A percentile compares a stretch with the other conserved stretches of the same genome.
phyloP scores from a whole-genome alignment of 345 rosid genomes.

The Garcia nutans region DNA sequence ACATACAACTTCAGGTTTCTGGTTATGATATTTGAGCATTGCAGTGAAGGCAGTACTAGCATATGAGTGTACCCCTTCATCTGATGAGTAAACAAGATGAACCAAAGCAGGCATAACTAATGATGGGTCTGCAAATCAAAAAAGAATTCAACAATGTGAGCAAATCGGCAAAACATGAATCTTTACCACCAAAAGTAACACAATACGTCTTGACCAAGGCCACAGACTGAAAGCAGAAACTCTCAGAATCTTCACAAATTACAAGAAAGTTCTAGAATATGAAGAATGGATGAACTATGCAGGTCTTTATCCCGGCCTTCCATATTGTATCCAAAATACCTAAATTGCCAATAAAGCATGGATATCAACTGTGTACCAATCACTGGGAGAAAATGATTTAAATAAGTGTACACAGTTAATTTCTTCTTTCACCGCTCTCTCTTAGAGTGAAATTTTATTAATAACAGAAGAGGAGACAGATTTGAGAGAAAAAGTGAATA shows the following conservation, averaged over 20 bases:
- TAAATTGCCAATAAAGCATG: too few species aligned
- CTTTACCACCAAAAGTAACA: conserved; percentile 1
- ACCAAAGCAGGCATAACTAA: conserved; percentile 60
- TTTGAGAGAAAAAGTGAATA: neutral
- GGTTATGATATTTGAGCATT: conserved; percentile 57
- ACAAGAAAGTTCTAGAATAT: neutral
- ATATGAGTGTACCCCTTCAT: conserved; percentile 40
- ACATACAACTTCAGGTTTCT: conserved; percentile 61
- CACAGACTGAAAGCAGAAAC: neutral
- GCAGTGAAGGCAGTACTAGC: conserved; percentile 55
- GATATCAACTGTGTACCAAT: too few species aligned
- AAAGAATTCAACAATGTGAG: conserved; percentile 10
- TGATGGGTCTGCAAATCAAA: conserved; percentile 60
- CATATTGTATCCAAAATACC: neutral
- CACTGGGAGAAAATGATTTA: too few species aligned
- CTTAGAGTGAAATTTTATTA: neutral
- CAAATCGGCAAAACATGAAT: conserved; percentile 13
- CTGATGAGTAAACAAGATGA: conserved; percentile 51
- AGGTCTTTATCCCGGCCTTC: neutral
- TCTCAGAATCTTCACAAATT: neutral
- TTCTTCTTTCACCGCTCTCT: neutral
- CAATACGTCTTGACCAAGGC: neutral
- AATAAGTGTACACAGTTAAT: neutral
- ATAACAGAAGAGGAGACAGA: neutral
- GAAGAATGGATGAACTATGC: neutral